Evolutionary conservation across 2,329 filamentous ascomycete species (phyloP), one percentile per base, ranked within the genome.

Genomic region (Ophiocordyceps robertsii): DNA sequence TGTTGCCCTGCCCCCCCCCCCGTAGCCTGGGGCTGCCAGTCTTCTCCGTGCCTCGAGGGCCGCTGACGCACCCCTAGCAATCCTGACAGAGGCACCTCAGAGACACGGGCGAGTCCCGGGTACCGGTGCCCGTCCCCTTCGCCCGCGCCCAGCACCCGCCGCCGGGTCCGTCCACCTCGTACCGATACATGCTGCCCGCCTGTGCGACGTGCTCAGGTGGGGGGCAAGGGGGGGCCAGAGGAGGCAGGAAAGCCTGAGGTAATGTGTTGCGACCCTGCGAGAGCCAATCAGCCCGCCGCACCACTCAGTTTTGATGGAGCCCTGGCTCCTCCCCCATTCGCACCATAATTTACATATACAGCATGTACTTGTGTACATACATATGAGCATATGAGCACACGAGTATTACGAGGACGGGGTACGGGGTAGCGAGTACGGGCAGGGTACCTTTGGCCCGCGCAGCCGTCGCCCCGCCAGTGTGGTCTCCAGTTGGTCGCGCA

Each of bases 301-400:
- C 19, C 6, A 9, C 30, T 41, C 17, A 38, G 37, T 12, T 37
- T 43, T 40, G 32, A 36, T 39, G 45, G 45, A 41, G 40, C 42
- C 17, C 37, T 44, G 37, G 33, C 30, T 46, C 31, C 31, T 31
- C 38, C 33, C 35, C 45, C 39, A 42, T 42, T 39, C 40, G 42
- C 44, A 39, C 42, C 44, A 46, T 39, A 43, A 16, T 4, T 4
- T 4, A 10, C 14, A 32, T n/a, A 11, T 12, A 13, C 24, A n/a
- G n/a, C n/a, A n/a, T n/a, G n/a, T n/a, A n/a, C n/a, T n/a, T n/a
- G n/a, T n/a, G n/a, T n/a, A n/a, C n/a, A n/a, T n/a, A n/a, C n/a
- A n/a, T n/a, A n/a, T n/a, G n/a, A n/a, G n/a, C n/a, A n/a, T n/a
- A n/a, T 7, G 24, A 24, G 24, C 7, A 24, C 24, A 24, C 4